These are phyloP conservation scores for Medicago lupulina DNA, from an alignment of 306 rosid genomes.

Conservation along the genomic window DNA sequence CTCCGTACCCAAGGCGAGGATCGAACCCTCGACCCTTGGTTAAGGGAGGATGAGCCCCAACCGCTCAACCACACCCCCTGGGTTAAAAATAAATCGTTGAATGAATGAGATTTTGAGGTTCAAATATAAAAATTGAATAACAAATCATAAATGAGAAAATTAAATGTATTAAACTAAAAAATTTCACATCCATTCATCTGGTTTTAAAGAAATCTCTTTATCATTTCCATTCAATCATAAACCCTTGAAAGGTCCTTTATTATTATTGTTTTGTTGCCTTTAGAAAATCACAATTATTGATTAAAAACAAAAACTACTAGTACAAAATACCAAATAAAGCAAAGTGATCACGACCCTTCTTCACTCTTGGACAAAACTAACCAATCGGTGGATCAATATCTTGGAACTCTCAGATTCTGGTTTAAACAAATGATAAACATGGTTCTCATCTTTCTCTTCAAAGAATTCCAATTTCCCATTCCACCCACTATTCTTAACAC, in stretches of 20 bases:
- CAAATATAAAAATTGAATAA: no score
- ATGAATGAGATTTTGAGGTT: no score
- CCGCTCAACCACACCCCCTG: no score
- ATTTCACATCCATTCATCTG: background rate
- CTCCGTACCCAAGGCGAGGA: no score
- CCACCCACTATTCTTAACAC: slow-evolving; percentile 9
- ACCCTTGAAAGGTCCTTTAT: background rate
- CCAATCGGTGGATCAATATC: background rate
- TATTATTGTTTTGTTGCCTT: background rate
- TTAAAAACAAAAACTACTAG: background rate
- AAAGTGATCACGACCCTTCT: background rate
- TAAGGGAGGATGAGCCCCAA: no score
- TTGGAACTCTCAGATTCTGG: background rate
- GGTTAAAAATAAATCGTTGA: no score
- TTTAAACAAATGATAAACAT: background rate
- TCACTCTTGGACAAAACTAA: background rate
- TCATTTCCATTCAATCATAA: background rate
- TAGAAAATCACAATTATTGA: background rate
- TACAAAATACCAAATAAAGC: background rate
- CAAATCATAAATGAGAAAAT: no score
- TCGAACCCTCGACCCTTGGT: no score
- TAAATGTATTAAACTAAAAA: no score
- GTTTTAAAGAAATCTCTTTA: slow-evolving; percentile 1
- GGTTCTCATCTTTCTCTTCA: slow-evolving; percentile 14
- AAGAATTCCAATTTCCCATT: background rate